Conservation (phyloP, 305 asterid genomes). For the Solanum hybrid region DNA sequence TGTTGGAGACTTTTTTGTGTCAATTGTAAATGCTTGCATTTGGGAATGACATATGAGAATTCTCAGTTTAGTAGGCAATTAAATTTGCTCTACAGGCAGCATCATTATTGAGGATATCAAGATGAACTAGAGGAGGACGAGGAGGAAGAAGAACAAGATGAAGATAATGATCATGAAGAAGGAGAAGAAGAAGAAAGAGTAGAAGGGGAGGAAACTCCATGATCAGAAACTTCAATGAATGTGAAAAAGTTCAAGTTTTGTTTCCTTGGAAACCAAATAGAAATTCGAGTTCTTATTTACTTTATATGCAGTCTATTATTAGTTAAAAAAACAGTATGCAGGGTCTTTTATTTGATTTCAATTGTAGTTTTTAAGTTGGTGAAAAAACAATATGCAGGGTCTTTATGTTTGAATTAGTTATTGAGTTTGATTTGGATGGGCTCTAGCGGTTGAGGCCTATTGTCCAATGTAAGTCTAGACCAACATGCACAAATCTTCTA, state of each 20-base stretch:
- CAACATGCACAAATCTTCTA: too few species aligned
- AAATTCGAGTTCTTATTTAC: not conserved
- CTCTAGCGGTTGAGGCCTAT: too few species aligned
- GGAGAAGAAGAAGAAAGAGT: not conserved
- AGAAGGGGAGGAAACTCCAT: not conserved
- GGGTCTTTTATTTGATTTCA: not conserved
- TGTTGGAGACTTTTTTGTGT: constrained; percentile 18
- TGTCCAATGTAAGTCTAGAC: too few species aligned
- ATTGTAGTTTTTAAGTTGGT: not conserved
- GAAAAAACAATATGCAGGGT: too few species aligned
- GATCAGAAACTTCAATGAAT: not conserved
- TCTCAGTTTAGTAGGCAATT: not conserved
- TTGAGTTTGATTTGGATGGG: too few species aligned
- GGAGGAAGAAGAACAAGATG: not conserved
- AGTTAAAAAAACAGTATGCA: not conserved
- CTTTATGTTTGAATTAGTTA: too few species aligned
- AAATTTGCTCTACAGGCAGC: not conserved
- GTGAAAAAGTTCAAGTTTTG: not conserved
- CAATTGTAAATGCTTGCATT: constrained; percentile 6
- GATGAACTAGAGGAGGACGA: not conserved
- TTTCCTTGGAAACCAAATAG: not conserved
- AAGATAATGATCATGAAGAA: not conserved
- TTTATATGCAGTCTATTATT: not conserved
- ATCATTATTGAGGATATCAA: not conserved
- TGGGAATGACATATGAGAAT: constrained; percentile 6